Evolutionary conservation across 371 early-diverging fungal species (phyloP).

Genomic region (Rhizopus arrhizus): DNA sequence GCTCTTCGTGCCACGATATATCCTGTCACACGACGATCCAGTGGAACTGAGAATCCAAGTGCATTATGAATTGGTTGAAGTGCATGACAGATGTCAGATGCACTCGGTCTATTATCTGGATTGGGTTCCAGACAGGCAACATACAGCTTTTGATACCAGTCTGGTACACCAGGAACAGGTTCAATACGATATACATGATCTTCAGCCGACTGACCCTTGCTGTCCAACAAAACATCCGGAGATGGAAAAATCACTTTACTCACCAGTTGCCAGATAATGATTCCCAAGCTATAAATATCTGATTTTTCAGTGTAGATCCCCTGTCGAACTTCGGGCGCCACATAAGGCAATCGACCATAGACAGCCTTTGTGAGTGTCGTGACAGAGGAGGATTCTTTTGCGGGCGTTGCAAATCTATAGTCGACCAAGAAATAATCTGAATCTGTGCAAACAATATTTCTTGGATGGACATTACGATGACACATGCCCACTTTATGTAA

Average conservation of each 20-base stretch:
- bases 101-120: slow-evolving; percentile 48
- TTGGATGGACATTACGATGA: slow-evolving; percentile 51
- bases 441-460: slow-evolving; percentile 51
- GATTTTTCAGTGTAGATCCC: slow-evolving; percentile 53
- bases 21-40: slow-evolving; percentile 37
- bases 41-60: slow-evolving; percentile 39
- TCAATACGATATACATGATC: slow-evolving; percentile 48
- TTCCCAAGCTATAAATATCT: slow-evolving; percentile 48
- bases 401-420: slow-evolving; percentile 51
- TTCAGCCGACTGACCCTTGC: slow-evolving; percentile 9
- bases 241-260: slow-evolving; percentile 55
- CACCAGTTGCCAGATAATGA: slow-evolving; percentile 55
- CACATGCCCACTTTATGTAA: slow-evolving; percentile 50
- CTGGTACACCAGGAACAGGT: slow-evolving; percentile 43
- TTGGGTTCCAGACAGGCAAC: slow-evolving; percentile 43
- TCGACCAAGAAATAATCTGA: slow-evolving; percentile 53
- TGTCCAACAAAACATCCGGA: slow-evolving; percentile 42
- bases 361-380: slow-evolving; percentile 50
- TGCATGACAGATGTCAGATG: slow-evolving; percentile 37
- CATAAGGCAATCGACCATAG: slow-evolving; percentile 50
- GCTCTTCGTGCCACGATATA: slow-evolving; percentile 48
- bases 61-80: slow-evolving; percentile 42
- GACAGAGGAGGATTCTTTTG: slow-evolving; percentile 44
- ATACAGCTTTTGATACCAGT: slow-evolving; percentile 46
- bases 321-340: slow-evolving; percentile 52